Percentiles rank a stretch among this genome's conserved stretches.
Conservation (phyloP, 352 stramenopile genomes). For the Phytophthora europaea region DNA sequence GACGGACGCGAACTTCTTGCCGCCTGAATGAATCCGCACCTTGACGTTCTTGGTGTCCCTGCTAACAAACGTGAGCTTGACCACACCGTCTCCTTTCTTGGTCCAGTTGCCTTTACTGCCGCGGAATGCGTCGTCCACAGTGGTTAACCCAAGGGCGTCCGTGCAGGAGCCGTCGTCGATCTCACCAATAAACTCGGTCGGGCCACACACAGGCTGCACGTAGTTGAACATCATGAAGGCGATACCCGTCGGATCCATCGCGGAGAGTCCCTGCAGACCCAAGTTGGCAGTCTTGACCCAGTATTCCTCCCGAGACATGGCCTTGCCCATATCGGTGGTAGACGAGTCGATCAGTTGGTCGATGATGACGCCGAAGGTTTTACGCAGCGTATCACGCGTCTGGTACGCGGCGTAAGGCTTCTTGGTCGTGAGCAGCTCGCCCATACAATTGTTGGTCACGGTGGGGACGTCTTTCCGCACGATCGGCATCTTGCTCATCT, state of each 20-base stretch:
- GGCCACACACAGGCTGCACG: conserved; percentile 69
- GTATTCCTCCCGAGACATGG: conserved; percentile 46
- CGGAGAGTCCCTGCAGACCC: conserved; percentile 30
- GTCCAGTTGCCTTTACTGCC: conserved; percentile 55
- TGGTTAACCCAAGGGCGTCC: conserved; percentile 53
- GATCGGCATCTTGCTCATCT: conserved; percentile 51
- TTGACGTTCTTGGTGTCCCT: conserved; percentile 51
- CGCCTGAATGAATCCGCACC: conserved; percentile 58
- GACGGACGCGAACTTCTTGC: conserved; percentile 46
- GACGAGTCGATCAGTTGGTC: conserved; percentile 61
- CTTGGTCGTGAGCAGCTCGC: conserved; percentile 39
- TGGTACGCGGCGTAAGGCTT: conserved; percentile 47
- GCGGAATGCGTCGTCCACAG: conserved; percentile 53
- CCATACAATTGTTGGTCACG: conserved; percentile 56
- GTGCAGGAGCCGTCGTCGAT: conserved; percentile 59
- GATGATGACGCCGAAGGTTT: conserved; percentile 65
- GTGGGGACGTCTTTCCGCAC: conserved; percentile 58
- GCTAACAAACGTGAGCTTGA: conserved; percentile 59
- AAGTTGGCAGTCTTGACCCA: conserved; percentile 49
- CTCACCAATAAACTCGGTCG: conserved; percentile 61
- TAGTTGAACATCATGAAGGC: conserved; percentile 57
- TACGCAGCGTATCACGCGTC: conserved; percentile 60
- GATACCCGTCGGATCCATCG: conserved; percentile 61
- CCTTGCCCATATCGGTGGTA: conserved; percentile 49
- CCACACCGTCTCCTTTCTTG: conserved; percentile 47